phyloP scores from a whole-genome alignment of 768 basidiomycete species.

The Boletus coccyginus region DNA sequence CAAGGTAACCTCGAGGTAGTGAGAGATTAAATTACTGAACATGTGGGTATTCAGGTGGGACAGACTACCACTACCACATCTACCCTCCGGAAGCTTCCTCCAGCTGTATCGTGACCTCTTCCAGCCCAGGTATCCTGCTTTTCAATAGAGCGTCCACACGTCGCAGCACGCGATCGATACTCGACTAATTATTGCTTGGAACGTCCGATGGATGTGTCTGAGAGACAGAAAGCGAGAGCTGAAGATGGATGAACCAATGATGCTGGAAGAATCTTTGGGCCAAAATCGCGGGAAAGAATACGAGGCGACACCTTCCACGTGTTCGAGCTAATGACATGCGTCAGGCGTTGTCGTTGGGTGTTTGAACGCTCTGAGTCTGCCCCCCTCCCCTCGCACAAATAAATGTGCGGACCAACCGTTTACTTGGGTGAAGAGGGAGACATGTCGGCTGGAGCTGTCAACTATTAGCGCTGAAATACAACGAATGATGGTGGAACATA shows the following conservation, averaged over 20 bases:
- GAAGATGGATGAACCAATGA: slow-evolving; percentile 94
- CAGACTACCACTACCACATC: slow-evolving; percentile 5
- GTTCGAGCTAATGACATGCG: slow-evolving; percentile 49
- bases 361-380: no score
- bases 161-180: slow-evolving; percentile 64
- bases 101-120: slow-evolving; percentile 89
- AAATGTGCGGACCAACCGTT: no score
- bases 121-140: slow-evolving; percentile 72
- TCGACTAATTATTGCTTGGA: slow-evolving; percentile 13
- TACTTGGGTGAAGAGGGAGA: slow-evolving; percentile 92
- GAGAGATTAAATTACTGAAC: slow-evolving; percentile 13
- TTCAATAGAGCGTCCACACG: slow-evolving; percentile 73
- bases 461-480: slow-evolving; percentile 7
- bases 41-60: neutral
- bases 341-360: neutral
- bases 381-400: no score
- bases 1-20: no score
- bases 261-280: slow-evolving; percentile 85
- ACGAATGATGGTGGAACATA: slow-evolving; percentile 36
- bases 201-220: slow-evolving; percentile 55
- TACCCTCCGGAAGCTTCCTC: slow-evolving; percentile 37
- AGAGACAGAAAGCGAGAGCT: slow-evolving; percentile 63
- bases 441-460: slow-evolving; percentile 69
- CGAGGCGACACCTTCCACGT: slow-evolving; percentile 76
- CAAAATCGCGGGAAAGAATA: slow-evolving; percentile 87